Base-by-base conservation (phyloP, 768 basidiomycete species). In the Leccinellum rugosiceps region DNA sequence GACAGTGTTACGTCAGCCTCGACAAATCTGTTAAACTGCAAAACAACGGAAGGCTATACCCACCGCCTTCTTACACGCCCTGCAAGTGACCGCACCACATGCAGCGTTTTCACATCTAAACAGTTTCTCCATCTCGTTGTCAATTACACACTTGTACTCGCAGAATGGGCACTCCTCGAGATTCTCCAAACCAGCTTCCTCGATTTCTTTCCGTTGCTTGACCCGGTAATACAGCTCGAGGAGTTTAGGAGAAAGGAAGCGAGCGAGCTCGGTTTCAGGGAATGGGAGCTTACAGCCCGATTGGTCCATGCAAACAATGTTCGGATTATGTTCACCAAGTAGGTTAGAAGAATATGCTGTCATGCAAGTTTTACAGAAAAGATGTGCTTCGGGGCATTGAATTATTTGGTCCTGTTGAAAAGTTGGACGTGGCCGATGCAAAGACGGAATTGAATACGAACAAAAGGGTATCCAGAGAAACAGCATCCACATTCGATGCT, bases 91-190 rank as follows among this genome's bases (percentile, higher is more conserved):
- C 11, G 81, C 83, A 1, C 78, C 82, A 65, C 94, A 96, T 8
- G 83, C 86, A 53, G 81, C 76, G 56, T 83, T 84, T 57, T 80
- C 76, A 55, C 81, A 83, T 60, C 76, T 65, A 55, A 80, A 78
- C 30, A 92, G 71, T 68, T 81, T 86, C 67, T 91, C 88, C 50
- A 82, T 75, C 35, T 70, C 71, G 53, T 86, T 80, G 52, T 90
- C 90, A 53, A 92, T 85, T n/a, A 90, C 83, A 62, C 85, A 86
- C 57, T 85, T 89, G 75, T 83, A 97, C 44, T 93, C 91, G 73
- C 94, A 97, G 62, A 87, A 91, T 4, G 94, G 94, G 68, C 94
- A 97, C 63, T 89, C 89, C 70, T 94, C 93, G 13, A 96, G 76
- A 5, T 84, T 85, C 47, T 91, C 90, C 34, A 97, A 67, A 2